A percentile compares a stretch with the other conserved stretches of the same genome.
phyloP scores from a whole-genome alignment of 257 asterid species.

The Nicotiana paniculata region DNA sequence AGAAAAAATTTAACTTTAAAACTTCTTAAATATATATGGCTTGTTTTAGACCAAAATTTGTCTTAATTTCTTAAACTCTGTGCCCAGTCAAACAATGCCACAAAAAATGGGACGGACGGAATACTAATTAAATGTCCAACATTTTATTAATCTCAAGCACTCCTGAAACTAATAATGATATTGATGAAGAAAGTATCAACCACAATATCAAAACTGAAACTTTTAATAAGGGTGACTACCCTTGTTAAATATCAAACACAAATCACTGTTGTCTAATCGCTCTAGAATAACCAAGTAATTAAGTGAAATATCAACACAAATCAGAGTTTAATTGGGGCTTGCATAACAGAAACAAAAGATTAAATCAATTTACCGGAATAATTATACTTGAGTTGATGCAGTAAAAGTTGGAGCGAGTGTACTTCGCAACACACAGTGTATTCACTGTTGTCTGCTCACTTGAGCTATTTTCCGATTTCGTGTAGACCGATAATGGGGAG shows the following conservation, averaged over 20 bases:
- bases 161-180: no score
- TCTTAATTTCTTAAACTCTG: no score
- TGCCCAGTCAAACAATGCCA: no score
- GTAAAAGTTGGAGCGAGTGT: no score
- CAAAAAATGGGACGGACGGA: no score
- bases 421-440: neutral
- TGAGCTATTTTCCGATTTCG: neutral
- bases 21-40: no score
- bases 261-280: neutral
- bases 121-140: no score
- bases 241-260: neutral
- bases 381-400: neutral
- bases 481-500: neutral
- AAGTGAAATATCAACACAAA: neutral
- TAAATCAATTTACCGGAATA: neutral
- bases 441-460: neutral
- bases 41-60: no score
- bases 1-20: no score
- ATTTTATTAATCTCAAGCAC: no score
- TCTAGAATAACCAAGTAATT: neutral
- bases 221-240: no score
- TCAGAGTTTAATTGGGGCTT: neutral
- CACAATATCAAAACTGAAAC: neutral
- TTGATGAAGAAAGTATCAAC: neutral
- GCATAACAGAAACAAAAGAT: neutral